phyloP scores from a whole-genome alignment of 2,329 filamentous ascomycete genomes.

The Delphinella strobiligena region DNA sequence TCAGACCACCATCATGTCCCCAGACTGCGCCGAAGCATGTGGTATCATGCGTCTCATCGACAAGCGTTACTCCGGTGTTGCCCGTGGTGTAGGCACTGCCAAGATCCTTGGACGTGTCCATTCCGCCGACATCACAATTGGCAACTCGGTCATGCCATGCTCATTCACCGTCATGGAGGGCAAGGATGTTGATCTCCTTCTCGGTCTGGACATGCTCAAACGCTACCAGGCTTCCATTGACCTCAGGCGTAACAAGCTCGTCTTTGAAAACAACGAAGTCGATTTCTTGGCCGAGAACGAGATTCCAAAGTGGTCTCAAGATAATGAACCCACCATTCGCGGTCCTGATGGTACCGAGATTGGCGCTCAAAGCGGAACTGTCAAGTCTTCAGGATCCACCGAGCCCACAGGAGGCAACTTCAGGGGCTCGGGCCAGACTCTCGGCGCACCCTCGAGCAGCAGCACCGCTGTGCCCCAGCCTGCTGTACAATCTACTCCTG shows the following conservation, averaged over 20 bases:
- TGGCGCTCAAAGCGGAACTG: slow-evolving; percentile 68
- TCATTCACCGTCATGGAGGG: slow-evolving; percentile 99
- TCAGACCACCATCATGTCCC: slow-evolving; percentile 98
- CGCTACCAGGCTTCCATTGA: slow-evolving; percentile 90
- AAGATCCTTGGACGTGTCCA: slow-evolving; percentile 92
- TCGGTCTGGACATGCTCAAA: slow-evolving; percentile 94
- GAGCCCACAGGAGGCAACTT: slow-evolving; percentile 15
- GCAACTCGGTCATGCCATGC: slow-evolving; percentile 73
- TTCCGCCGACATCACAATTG: slow-evolving; percentile 88
- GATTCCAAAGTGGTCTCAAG: slow-evolving; percentile 73
- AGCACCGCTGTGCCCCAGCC: slow-evolving; percentile 9
- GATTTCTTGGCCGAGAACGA: slow-evolving; percentile 86
- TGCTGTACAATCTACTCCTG: slow-evolving; percentile 9
- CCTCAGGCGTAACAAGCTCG: slow-evolving; percentile 67
- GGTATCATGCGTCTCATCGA: slow-evolving; percentile 96
- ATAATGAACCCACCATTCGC: slow-evolving; percentile 70
- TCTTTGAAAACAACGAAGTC: slow-evolving; percentile 81
- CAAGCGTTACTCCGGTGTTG: slow-evolving; percentile 80
- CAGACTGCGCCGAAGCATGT: slow-evolving; percentile 77
- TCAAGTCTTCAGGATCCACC: slow-evolving; percentile 41
- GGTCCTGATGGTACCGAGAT: slow-evolving; percentile 85
- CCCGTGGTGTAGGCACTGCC: slow-evolving; percentile 86
- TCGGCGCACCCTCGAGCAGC: slow-evolving; percentile 12
- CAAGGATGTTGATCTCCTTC: slow-evolving; percentile 83
- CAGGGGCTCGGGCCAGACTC: slow-evolving; percentile 20